Evolutionary conservation across 2,329 filamentous ascomycete species (phyloP), one percentile per base, ranked within the genome.

Genomic region (Karstenula rhodostoma): DNA sequence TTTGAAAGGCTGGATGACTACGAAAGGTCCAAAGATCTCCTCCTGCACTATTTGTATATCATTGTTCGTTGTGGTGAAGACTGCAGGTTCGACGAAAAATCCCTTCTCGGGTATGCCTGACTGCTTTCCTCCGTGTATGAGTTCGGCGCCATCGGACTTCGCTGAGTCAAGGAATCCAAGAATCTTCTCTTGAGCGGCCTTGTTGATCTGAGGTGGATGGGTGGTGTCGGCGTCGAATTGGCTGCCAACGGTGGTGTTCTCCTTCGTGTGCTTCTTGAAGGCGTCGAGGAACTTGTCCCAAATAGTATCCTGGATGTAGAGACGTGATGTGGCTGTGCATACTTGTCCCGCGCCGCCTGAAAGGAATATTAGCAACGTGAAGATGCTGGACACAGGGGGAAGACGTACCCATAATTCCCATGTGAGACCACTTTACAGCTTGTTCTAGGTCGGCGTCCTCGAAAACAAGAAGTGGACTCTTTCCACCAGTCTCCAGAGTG

Each of bases 111-210:
- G 81, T 79, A 55, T 83, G 78, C 71, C 83, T 85, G 79, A 82
- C 67, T 65, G 77, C 67, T 82, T 82, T 5, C 89, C 90, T 12
- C 90, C 90, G 4, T 82, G 74, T 23, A 83, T 79, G 1, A 92
- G 79, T 9, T 81, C 89, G 0, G 89, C 88, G 22, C 89, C 90
- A 72, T 90, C 87, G 12, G 81, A 80, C 73, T 89, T 89, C n/a
- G 88, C 90, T 2, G 82, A 72, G 56, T 91, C 85, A 50, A 93
- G 86, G 71, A 89, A 93, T 1, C 81, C 81, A 37, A 92, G 80
- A 8, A 93, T 84, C 43, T 86, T 83, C 56, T 91, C 87, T 67
- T 89, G 89, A 73, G 91, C 89, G 4, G 80, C 77, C 70, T 87
- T 88, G 3, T 87, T 89, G 42, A 91, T 84, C 33, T 51, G 49